Base-by-base conservation (phyloP, 768 basidiomycete species). In the Phanerochaete sordida region DNA sequence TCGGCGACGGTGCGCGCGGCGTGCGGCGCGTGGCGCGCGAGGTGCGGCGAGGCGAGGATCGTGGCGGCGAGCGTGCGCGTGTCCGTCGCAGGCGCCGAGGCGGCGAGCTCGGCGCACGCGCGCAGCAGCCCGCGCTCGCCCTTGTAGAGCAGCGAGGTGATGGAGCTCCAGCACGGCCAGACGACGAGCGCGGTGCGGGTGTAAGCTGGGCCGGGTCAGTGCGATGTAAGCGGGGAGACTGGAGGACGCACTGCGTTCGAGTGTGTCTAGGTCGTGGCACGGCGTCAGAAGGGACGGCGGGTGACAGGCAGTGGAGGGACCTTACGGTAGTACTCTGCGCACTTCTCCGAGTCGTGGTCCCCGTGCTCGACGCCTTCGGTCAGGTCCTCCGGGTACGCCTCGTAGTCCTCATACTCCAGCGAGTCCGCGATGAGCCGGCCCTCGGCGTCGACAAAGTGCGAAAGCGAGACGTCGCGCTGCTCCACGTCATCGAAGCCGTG, bases 321-420 rank as follows among this genome's bases (percentile, higher is more conserved):
- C 56, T 70, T 72, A 9, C 70, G 70, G 56, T 57, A 60, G 39
- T 69, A 71, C 3, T 68, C 68, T 54, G 67, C 70, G 52, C 64
- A 71, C 23, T 70, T 67, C 50, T 69, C 61, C n/a, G 67, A 50
- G 27, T 71, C 67, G n/a, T 62, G 59, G 2, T 21, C 58, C 12
- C 62, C 64, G 6, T 23, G 48, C 16, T 64, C 62, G 2, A 70
- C 35, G 12, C 19, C 46, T 1, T 66, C 60, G 5, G 57, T 56
- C 0, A 70, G 60, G 26, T 62, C 50, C 21, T 57, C 60, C 0
- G 66, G 64, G 45, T 65, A 64, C 3, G 64, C 54, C 52, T 70
- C 63, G 1, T 56, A 48, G 16, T 63, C 58, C 21, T 50, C 61
- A 13, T 47, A 51, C 4, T 37, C 39, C 3, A 61, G 35, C 23